These are phyloP conservation scores for Achaetomium macrosporum DNA, from an alignment of 2,329 filamentous ascomycete species.

Conservation along the genomic window DNA sequence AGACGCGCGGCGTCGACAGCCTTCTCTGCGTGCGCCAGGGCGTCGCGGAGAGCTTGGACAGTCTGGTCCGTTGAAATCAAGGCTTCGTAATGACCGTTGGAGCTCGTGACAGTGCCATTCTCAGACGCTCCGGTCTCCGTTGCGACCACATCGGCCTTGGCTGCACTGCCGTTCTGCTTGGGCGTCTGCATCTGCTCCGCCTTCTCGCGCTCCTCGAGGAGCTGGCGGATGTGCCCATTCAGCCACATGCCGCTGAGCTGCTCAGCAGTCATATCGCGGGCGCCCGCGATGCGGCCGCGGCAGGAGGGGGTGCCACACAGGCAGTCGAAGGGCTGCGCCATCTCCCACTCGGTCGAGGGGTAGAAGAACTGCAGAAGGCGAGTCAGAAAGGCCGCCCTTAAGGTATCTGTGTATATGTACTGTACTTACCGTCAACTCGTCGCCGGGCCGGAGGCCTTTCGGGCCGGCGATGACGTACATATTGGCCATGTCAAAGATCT, in stretches of 20 bases:
- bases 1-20: slow-evolving; percentile 40
- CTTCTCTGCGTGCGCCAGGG: slow-evolving; percentile 42
- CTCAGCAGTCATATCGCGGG: slow-evolving; percentile 49
- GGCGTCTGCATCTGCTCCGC: background rate
- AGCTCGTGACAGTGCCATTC: slow-evolving; percentile 16
- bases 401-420: background rate
- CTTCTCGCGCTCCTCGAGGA: slow-evolving; percentile 41
- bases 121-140: slow-evolving; percentile 6
- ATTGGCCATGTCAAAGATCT: slow-evolving; percentile 57
- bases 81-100: slow-evolving; percentile 6
- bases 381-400: background rate
- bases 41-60: slow-evolving; percentile 37
- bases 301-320: slow-evolving; percentile 53
- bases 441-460: slow-evolving; percentile 47
- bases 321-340: slow-evolving; percentile 67
- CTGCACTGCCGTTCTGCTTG: slow-evolving; percentile 10
- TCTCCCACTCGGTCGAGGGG: slow-evolving; percentile 67
- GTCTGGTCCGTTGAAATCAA: slow-evolving; percentile 33
- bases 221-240: slow-evolving; percentile 53
- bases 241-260: slow-evolving; percentile 56
- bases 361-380: slow-evolving; percentile 57
- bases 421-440: slow-evolving; percentile 50
- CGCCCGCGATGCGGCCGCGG: slow-evolving; percentile 57
- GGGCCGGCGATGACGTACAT: slow-evolving; percentile 53
- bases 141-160: slow-evolving; percentile 1